Conservation (phyloP, 2,329 filamentous ascomycete species). For the Penicillium sp. region DNA sequence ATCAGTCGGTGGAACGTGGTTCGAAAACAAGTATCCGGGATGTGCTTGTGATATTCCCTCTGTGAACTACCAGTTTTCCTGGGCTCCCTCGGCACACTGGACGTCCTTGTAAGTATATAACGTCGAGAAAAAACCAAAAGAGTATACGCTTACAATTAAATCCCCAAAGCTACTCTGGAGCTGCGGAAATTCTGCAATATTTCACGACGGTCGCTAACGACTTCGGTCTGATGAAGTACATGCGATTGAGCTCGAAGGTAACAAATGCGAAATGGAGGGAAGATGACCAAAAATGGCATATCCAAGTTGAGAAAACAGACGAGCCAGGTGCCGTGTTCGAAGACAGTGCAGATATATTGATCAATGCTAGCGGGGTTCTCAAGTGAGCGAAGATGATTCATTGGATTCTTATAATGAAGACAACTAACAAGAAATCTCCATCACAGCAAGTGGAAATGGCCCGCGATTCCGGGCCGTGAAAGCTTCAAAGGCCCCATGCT, state of each 20-base stretch:
- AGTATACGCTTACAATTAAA: neutral
- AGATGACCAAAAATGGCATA: conserved; percentile 31
- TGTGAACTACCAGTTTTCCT: conserved; percentile 39
- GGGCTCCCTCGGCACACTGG: conserved; percentile 30
- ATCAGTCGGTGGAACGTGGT: conserved; percentile 44
- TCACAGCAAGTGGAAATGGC: conserved; percentile 17
- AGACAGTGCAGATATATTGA: conserved; percentile 14
- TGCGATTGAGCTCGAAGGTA: conserved; percentile 32
- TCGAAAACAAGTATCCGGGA: conserved; percentile 39
- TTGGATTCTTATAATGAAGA: too few relatives aligned
- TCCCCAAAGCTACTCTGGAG: conserved; percentile 23
- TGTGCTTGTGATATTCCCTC: conserved; percentile 39
- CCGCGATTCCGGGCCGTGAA: conserved; percentile 11
- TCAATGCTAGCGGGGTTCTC: conserved; percentile 18
- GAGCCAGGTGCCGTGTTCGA: conserved; percentile 7
- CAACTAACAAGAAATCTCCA: too few relatives aligned
- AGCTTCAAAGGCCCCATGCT: conserved; percentile 10
- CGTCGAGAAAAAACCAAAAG: neutral
- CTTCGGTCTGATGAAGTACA: conserved; percentile 31
- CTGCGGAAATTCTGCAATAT: conserved; percentile 34
- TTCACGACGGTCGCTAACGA: conserved; percentile 30
- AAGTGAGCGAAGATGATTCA: too few relatives aligned
- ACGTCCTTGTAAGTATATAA: conserved; percentile 12
- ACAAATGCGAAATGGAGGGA: conserved; percentile 34
- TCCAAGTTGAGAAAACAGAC: conserved; percentile 25